Evolutionary conservation across 371 early-diverging fungal genomes (phyloP), one percentile per base, ranked within the genome.

Genomic region (Ordospora colligata): DNA sequence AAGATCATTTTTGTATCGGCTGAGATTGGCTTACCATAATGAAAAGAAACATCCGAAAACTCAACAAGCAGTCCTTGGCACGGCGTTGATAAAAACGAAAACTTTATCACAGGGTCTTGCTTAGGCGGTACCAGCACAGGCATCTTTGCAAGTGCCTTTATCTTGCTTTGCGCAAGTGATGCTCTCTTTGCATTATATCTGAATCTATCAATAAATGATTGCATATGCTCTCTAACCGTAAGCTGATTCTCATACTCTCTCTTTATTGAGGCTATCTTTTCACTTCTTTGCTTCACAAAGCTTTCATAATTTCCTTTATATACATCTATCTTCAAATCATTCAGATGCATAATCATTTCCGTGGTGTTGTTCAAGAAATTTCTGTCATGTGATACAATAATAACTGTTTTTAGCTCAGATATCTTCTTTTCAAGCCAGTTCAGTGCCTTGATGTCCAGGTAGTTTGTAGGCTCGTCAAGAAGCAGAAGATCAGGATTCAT

Each of bases 391-490:
- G 83, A 92, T 83, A 86, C 96, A 93, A 68, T 92, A 86, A 87
- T 94, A 92, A 84, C 95, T 92, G 84, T 96, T 87, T 51, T 90
- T 54, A 83, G 91, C 90, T 79, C 90, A 89, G 86, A 89, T 90
- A 74, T 89, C 90, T 88, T 85, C 69, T 87, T 88, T 86, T 94
- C 94, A 6, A 97, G 88, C 94, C 93, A 97, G 43, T 91, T 91
- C 75, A 97, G 92, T 45, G 96, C 92, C 45, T 92, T 86, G 67
- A 89, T 85, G 80, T 87, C 87, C 89, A 90, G 91, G 89, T 93
- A 86, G 88, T 96, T 95, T 72, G 95, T 95, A 75, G 96, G 95
- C 90, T 96, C 97, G 85, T 97, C 97, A 75, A 96, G 91, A 78
- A 97, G 89, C 51, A 97, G 86, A 70, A 95, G 85, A 86, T 95